A percentile compares a stretch with the other conserved stretches of the same genome.
These are phyloP conservation scores for Penicillium daleae DNA, from an alignment of 495 filamentous ascomycete species.

Conservation along the genomic window DNA sequence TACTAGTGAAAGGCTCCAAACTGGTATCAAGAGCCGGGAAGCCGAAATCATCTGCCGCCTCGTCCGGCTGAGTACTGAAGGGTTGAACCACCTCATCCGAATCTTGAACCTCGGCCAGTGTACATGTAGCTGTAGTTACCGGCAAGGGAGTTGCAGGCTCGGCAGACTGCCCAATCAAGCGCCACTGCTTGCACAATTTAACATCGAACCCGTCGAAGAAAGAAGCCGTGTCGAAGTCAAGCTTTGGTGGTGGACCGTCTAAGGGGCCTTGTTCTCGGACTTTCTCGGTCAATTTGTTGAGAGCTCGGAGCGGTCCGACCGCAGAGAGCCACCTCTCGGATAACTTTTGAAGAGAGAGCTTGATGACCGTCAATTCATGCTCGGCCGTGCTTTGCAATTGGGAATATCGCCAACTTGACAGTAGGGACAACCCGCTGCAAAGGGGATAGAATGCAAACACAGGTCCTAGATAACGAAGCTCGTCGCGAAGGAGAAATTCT, in stretches of 20 bases:
- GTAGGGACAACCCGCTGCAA: conserved; percentile 30
- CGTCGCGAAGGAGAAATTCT: conserved; percentile 35
- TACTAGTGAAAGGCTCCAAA: conserved; percentile 28
- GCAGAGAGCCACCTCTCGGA: conserved; percentile 37
- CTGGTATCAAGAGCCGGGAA: conserved; percentile 23
- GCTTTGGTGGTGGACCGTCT: conserved; percentile 21
- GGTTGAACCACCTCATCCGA: conserved; percentile 12
- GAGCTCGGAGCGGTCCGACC: conserved; percentile 31
- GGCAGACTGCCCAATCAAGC: conserved; percentile 27
- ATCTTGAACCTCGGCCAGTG: conserved; percentile 30
- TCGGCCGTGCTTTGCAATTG: conserved; percentile 32
- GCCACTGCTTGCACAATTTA: conserved; percentile 33
- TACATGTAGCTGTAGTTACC: conserved; percentile 19
- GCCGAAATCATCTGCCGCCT: conserved; percentile 16
- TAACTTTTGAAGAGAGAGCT: conserved; percentile 36
- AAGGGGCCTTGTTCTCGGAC: conserved; percentile 31
- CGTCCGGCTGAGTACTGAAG: conserved; percentile 20
- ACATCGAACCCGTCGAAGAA: conserved; percentile 37
- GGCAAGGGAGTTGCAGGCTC: conserved; percentile 7
- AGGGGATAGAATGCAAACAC: conserved; percentile 36
- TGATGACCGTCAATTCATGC: conserved; percentile 37
- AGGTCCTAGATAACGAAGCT: conserved; percentile 33
- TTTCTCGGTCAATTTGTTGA: conserved; percentile 36
- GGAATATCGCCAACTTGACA: conserved; percentile 33
- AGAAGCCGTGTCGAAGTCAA: conserved; percentile 27